Base-by-base conservation (phyloP, 1,139 yeast genomes). In the Yamadazyma sp. region DNA sequence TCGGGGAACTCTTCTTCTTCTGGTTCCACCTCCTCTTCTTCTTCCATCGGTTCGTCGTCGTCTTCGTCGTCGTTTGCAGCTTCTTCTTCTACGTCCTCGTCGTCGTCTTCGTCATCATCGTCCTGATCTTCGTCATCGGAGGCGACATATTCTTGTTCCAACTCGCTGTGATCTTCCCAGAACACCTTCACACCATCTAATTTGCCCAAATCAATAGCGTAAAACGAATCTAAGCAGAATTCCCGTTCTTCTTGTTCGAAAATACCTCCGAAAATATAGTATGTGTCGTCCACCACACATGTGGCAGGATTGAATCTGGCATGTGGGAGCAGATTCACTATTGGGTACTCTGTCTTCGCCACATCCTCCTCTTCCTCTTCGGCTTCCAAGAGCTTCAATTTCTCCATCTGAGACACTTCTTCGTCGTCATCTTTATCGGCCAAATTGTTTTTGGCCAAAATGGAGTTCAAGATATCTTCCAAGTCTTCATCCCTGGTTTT, bases 171-270 rank as follows among this genome's bases (percentile, higher is more conserved):
- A 50, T 89, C 88, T 61, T 90, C 97, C 97, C 97, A 92, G 48
- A 77, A 82, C 1, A 88, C 87, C 48, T 80, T 86, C 35, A 88
- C 82, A 8, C 97, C 97, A 54, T 92, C 96, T 37, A 90, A 65
- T 53, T 83, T 86, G 34, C 89, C 89, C 49, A 92, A 69, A 60
- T 92, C 97, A 40, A 92, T 73, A 22, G 90, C 75, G 57, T 92
- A 92, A 61, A 92, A 76, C 6, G 95, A 84, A 57, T 92, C 96
- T 48, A 92, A 73, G 38, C 80, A 78, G 57, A 74, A 86, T 56
- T 92, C 98, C 43, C 76, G 81, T 38, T 90, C 97, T 6, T 90
- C 96, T 33, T 76, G 67, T 61, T 92, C 98, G 78, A 82, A 92
- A 23, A 83, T 78, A 51, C 98, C 98, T 20, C 97, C 96, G 56